Conservation (phyloP, 371 early-diverging fungal genomes). For the Rhizomucor pusillus region DNA sequence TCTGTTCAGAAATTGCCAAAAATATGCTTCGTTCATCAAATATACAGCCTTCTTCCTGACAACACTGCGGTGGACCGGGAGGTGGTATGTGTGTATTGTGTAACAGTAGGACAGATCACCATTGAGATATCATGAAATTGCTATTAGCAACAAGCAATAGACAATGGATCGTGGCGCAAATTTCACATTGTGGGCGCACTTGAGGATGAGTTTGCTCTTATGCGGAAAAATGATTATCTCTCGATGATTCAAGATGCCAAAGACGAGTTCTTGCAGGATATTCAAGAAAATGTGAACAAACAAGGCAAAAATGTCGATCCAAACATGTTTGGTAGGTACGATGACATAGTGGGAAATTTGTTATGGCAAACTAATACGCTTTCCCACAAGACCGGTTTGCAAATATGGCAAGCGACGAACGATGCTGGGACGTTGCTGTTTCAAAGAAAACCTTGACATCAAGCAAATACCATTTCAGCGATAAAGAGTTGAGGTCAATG, state of each 20-base stretch:
- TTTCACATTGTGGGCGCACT: constrained; percentile 29
- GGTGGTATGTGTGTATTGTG: constrained; percentile 20
- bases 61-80: constrained; percentile 36
- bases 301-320: constrained; percentile 40
- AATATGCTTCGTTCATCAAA: constrained; percentile 37
- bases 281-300: constrained; percentile 67
- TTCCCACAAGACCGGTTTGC: constrained; percentile 18
- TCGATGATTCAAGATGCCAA: constrained; percentile 18
- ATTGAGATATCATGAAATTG: too few species aligned
- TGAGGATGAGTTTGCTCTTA: constrained; percentile 34
- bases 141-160: constrained; percentile 25
- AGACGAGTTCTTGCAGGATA: constrained; percentile 22
- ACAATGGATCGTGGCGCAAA: constrained; percentile 27
- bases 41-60: constrained; percentile 34
- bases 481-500: constrained; percentile 11
- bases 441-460: constrained; percentile 2
- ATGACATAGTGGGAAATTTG: neutral
- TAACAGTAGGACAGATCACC: neutral
- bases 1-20: constrained; percentile 11
- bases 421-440: constrained; percentile 10
- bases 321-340: constrained; percentile 13
- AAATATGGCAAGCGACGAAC: constrained; percentile 5
- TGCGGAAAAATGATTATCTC: constrained; percentile 24
- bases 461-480: constrained; percentile 9
- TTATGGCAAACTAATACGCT: neutral